phyloP scores from a whole-genome alignment of 495 filamentous ascomycete genomes.

The Tuber brumale region DNA sequence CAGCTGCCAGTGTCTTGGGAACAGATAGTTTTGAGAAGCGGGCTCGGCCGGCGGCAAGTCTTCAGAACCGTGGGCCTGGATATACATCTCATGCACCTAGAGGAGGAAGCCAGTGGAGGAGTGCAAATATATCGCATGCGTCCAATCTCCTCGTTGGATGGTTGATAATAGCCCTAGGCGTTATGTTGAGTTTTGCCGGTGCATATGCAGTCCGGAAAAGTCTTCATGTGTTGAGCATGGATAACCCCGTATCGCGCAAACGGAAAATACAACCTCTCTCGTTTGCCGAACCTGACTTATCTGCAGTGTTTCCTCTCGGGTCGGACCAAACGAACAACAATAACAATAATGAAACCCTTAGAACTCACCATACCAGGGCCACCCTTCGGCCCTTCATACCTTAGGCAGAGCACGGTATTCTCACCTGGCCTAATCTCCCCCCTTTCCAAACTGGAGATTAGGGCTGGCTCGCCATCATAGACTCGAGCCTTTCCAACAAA shows the following conservation, averaged over 20 bases:
- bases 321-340: conserved; percentile 20
- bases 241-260: background rate
- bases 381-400: conserved; percentile 92
- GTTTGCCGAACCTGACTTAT: conserved; percentile 2
- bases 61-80: conserved; percentile 11
- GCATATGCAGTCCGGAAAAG: background rate
- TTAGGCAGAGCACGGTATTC: conserved; percentile 86
- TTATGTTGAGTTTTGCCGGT: background rate
- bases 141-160: conserved; percentile 34
- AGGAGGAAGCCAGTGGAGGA: background rate
- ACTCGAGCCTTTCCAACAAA: conserved; percentile 80
- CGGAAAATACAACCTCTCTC: background rate
- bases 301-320: conserved; percentile 2
- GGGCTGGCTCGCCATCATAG: conserved; percentile 81
- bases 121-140: conserved; percentile 10
- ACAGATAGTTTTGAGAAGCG: conserved; percentile 24
- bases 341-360: conserved; percentile 21
- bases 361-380: conserved; percentile 74
- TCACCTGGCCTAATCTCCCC: conserved; percentile 67
- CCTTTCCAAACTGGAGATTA: conserved; percentile 66
- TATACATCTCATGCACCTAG: background rate
- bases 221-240: background rate
- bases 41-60: conserved; percentile 20
- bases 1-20: conserved; percentile 25
- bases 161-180: background rate